A percentile compares a stretch with the other conserved stretches of the same genome.
Evolutionary conservation across 768 basidiomycete species (phyloP).

Genomic region (Galerina marginata): DNA sequence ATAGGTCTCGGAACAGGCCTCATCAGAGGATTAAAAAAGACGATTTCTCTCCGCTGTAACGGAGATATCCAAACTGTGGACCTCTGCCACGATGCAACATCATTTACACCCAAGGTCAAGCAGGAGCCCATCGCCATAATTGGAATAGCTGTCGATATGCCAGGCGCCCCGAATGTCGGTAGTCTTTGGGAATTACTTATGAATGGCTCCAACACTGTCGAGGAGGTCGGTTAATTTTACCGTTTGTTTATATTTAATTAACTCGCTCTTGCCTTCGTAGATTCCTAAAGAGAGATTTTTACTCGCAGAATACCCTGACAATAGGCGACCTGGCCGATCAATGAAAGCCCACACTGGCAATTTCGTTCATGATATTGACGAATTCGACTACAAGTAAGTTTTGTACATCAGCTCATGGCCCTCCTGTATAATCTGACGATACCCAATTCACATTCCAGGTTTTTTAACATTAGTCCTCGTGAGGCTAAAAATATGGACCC

Average conservation of each 20-base stretch:
- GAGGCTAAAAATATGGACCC: slow-evolving; percentile 82
- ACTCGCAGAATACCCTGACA: slow-evolving; percentile 42
- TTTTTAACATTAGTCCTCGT: slow-evolving; percentile 76
- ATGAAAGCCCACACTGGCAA: slow-evolving; percentile 65
- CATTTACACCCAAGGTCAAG: slow-evolving; percentile 4
- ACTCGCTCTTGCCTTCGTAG: slow-evolving; percentile 38
- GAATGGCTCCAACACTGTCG: slow-evolving; percentile 58
- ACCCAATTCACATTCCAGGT: slow-evolving; percentile 32
- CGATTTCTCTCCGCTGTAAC: slow-evolving; percentile 27
- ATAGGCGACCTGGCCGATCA: slow-evolving; percentile 38
- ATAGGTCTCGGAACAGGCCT: slow-evolving; percentile 50
- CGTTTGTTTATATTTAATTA: background rate
- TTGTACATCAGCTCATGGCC: background rate
- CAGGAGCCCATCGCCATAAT: slow-evolving; percentile 66
- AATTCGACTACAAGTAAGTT: slow-evolving; percentile 64
- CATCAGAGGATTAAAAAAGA: slow-evolving; percentile 43
- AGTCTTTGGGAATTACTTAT: slow-evolving; percentile 67
- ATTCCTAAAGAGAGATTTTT: slow-evolving; percentile 67
- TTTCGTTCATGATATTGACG: slow-evolving; percentile 60
- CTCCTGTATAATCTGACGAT: background rate
- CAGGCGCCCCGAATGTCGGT: slow-evolving; percentile 53
- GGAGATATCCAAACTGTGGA: slow-evolving; percentile 32
- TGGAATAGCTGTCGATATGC: slow-evolving; percentile 70
- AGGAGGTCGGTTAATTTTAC: slow-evolving; percentile 47
- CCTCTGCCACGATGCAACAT: background rate